phyloP scores from a whole-genome alignment of 345 rosid species.

The Reutealis trisperma region DNA sequence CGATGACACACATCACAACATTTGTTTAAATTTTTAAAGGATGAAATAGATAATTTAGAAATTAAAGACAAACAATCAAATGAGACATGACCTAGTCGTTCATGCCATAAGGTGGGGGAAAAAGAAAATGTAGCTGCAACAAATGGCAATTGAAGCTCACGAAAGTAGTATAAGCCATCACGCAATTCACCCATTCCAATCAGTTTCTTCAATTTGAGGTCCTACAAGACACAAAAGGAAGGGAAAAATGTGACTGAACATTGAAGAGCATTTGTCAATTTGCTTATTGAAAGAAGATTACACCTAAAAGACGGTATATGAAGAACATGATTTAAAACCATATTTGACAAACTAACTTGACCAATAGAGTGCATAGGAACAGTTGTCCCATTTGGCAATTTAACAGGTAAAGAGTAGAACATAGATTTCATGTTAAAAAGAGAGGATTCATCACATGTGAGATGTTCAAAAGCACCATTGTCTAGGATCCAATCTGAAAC shows the following conservation, averaged over 20 bases:
- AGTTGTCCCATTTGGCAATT: not conserved
- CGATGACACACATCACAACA: not conserved
- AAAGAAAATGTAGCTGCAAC: too few species aligned
- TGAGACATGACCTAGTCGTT: not conserved
- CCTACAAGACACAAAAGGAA: not conserved
- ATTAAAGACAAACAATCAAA: not conserved
- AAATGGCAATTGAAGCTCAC: too few species aligned
- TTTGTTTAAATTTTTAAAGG: not conserved
- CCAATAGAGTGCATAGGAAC: not conserved
- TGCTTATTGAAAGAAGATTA: not conserved
- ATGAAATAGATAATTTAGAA: not conserved
- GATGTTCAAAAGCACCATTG: too few species aligned
- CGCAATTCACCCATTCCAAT: conserved; percentile 8
- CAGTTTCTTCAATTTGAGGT: not conserved
- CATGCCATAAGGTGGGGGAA: not conserved
- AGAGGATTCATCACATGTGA: too few species aligned
- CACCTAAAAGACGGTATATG: not conserved
- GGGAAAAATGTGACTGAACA: not conserved
- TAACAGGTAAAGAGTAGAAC: not conserved
- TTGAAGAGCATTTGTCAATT: not conserved
- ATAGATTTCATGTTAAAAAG: too few species aligned
- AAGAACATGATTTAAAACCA: not conserved
- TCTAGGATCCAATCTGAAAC: too few species aligned
- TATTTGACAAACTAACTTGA: not conserved
- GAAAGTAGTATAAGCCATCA: conserved; percentile 14